Evolutionary conservation across 805 yeast genomes (phyloP).

Genomic region (Wickerhamomyces chaumierensis): DNA sequence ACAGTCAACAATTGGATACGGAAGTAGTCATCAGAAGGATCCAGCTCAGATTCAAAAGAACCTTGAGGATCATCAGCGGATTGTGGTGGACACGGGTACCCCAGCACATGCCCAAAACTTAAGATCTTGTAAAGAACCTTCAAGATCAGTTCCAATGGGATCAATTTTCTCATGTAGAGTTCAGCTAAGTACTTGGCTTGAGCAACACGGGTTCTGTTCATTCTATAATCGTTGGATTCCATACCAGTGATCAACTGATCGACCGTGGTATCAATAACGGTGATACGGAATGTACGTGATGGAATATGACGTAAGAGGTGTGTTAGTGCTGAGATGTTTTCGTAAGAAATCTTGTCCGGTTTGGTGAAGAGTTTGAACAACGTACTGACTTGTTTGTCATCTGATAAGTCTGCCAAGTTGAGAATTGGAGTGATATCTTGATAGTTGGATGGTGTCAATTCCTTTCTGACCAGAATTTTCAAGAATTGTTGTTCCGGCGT

Average conservation of each 20-base stretch:
- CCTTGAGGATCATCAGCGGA: neutral
- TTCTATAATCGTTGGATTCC: slow-evolving; percentile 49
- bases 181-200: slow-evolving; percentile 51
- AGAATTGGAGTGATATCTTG: slow-evolving; percentile 26
- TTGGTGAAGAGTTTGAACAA: slow-evolving; percentile 34
- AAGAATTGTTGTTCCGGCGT: slow-evolving; percentile 39
- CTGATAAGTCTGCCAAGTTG: slow-evolving; percentile 34
- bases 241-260: slow-evolving; percentile 59
- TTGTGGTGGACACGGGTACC: slow-evolving; percentile 37
- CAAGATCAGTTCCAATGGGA: slow-evolving; percentile 34
- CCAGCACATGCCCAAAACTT: slow-evolving; percentile 53
- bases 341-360: slow-evolving; percentile 54
- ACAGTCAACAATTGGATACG: slow-evolving; percentile 46
- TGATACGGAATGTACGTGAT: slow-evolving; percentile 27
- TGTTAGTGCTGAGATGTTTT: slow-evolving; percentile 39
- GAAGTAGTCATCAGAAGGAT: slow-evolving; percentile 59
- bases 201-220: slow-evolving; percentile 50
- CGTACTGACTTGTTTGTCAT: slow-evolving; percentile 23
- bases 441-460: slow-evolving; percentile 29
- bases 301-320: slow-evolving; percentile 29
- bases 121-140: slow-evolving; percentile 46
- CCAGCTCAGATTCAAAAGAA: slow-evolving; percentile 28
- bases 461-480: slow-evolving; percentile 37
- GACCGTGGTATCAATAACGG: slow-evolving; percentile 47
- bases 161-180: slow-evolving; percentile 35